These are phyloP conservation scores for Echinosophora koreensis DNA, from an alignment of 306 rosid genomes.

Conservation along the genomic window DNA sequence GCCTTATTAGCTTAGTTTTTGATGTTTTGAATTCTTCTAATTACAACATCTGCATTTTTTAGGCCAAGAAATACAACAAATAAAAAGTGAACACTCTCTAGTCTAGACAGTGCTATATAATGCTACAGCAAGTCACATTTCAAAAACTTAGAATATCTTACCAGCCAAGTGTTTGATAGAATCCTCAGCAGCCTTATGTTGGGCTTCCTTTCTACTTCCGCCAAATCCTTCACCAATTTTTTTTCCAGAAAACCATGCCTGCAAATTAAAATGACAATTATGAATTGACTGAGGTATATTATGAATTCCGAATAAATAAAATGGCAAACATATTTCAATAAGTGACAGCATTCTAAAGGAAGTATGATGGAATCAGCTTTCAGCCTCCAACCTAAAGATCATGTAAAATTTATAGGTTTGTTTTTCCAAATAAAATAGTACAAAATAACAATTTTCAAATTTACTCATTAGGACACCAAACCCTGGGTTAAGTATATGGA, in stretches of 20 bases:
- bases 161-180: slow-evolving; percentile 91
- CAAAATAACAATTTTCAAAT: slow-evolving; percentile 2
- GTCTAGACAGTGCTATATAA: background rate
- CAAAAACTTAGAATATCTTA: slow-evolving; percentile 45
- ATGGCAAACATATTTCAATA: slow-evolving; percentile 33
- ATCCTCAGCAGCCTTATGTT: slow-evolving; percentile 79
- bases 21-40: background rate
- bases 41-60: background rate
- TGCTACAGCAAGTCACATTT: slow-evolving; percentile 34
- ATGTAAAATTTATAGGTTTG: slow-evolving; percentile 27
- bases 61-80: background rate
- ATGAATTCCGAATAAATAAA: slow-evolving; percentile 39
- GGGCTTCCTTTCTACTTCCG: slow-evolving; percentile 91
- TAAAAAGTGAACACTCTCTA: background rate
- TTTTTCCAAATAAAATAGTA: slow-evolving; percentile 24
- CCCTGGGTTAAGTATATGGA: background rate
- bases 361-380: slow-evolving; percentile 41
- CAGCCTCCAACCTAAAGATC: slow-evolving; percentile 23
- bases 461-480: slow-evolving; percentile 26
- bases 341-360: slow-evolving; percentile 26
- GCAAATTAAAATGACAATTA: slow-evolving; percentile 44
- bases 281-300: slow-evolving; percentile 35
- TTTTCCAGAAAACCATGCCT: slow-evolving; percentile 93
- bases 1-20: slow-evolving; percentile 8
- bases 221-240: slow-evolving; percentile 89